Percentiles rank a stretch among this genome's conserved stretches.
These are phyloP conservation scores for Colletotrichum eleusines DNA, from an alignment of 2,329 filamentous ascomycete species.

Conservation along the genomic window DNA sequence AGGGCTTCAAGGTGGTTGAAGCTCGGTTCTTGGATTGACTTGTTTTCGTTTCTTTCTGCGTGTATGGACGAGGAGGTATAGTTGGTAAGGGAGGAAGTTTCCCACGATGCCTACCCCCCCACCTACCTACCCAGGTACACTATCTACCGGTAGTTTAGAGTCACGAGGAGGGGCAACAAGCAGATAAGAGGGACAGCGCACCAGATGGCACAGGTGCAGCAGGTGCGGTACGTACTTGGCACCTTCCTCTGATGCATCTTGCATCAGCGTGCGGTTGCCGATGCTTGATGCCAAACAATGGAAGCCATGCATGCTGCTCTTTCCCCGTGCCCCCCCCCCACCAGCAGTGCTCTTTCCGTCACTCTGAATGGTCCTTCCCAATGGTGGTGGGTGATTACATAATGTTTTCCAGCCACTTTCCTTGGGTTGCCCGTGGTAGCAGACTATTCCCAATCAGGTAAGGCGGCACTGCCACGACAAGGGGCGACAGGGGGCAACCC, in stretches of 20 bases:
- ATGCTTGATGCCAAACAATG: slow-evolving; percentile 35
- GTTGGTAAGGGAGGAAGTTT: too few relatives aligned
- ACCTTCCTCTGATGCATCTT: background rate
- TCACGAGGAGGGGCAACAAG: slow-evolving; percentile 7
- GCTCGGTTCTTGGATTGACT: background rate
- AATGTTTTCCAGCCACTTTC: background rate
- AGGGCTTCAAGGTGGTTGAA: slow-evolving; percentile 1
- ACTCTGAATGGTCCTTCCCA: slow-evolving; percentile 13
- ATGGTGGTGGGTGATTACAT: slow-evolving; percentile 8
- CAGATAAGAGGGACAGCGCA: background rate
- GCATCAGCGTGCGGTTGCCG: background rate
- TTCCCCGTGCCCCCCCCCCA: background rate
- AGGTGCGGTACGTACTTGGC: slow-evolving; percentile 11
- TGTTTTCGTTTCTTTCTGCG: background rate
- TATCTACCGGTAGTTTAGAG: too few relatives aligned
- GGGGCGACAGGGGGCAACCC: slow-evolving; percentile 41
- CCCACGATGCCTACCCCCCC: too few relatives aligned
- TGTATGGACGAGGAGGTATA: background rate
- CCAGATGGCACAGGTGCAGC: background rate
- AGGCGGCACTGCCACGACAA: slow-evolving; percentile 41
- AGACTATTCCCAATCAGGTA: slow-evolving; percentile 16
- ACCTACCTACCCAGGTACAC: too few relatives aligned
- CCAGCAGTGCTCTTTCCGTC: background rate
- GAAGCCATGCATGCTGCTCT: background rate
- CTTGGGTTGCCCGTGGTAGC: slow-evolving; percentile 42